Conservation (phyloP, 805 yeast species). For the Kregervanrija fluxuum region DNA sequence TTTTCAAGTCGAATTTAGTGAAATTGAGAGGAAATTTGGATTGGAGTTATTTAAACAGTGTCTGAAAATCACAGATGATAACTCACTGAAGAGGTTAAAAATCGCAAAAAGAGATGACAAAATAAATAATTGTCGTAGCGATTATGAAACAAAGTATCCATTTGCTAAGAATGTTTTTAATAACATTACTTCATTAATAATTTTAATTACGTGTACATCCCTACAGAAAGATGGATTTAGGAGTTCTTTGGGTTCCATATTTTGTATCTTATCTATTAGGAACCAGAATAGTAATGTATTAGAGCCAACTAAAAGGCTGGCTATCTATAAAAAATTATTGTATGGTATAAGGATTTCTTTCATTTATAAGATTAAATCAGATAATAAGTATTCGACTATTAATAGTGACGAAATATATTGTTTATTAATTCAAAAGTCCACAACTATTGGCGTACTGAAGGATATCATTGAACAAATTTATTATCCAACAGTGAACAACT, state of each 20-base stretch:
- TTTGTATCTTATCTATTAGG: too few relatives aligned
- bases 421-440: constrained; percentile 1
- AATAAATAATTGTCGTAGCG: not conserved
- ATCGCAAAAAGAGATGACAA: not conserved
- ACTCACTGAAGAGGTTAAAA: not conserved
- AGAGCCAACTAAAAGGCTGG: constrained; percentile 1
- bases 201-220: constrained; percentile 3
- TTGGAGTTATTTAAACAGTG: not conserved
- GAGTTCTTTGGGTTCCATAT: too few relatives aligned
- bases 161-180: not conserved
- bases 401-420: constrained; percentile 2
- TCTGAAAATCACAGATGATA: not conserved
- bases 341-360: constrained; percentile 5
- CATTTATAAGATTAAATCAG: not conserved
- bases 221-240: not conserved
- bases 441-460: constrained; percentile 2
- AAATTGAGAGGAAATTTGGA: not conserved
- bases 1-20: not conserved
- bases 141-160: not conserved
- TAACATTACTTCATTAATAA: constrained; percentile 1
- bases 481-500: constrained; percentile 5
- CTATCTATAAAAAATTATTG: constrained; percentile 2
- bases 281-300: not conserved
- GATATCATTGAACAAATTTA: constrained; percentile 4
- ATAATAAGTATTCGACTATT: not conserved